A percentile compares a stretch with the other conserved stretches of the same genome.
phyloP scores from a whole-genome alignment of 768 basidiomycete species.

The Tephrocybe rancida region DNA sequence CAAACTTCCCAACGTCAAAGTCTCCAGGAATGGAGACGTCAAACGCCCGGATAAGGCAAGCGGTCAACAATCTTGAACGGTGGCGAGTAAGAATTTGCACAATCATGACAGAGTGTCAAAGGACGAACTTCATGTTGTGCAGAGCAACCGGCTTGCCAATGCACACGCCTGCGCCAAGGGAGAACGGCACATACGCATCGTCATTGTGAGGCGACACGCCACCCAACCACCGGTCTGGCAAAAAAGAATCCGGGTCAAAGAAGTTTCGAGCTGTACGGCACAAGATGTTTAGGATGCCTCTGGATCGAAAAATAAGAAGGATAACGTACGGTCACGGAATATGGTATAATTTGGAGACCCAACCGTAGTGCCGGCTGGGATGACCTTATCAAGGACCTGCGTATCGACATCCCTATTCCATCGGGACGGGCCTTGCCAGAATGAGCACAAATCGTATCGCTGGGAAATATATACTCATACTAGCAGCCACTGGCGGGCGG shows the following conservation, averaged over 20 bases:
- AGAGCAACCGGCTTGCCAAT: slow-evolving; percentile 27
- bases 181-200: slow-evolving; percentile 23
- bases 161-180: slow-evolving; percentile 22
- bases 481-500: slow-evolving; percentile 22
- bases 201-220: slow-evolving; percentile 5
- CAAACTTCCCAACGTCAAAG: slow-evolving; percentile 21
- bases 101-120: neutral
- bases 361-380: slow-evolving; percentile 14
- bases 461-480: slow-evolving; percentile 4
- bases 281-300: neutral
- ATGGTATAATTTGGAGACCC: slow-evolving; percentile 18
- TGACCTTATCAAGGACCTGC: slow-evolving; percentile 2
- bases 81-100: neutral
- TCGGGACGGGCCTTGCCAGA: slow-evolving; percentile 11
- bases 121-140: slow-evolving; percentile 26
- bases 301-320: neutral
- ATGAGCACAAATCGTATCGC: too few relatives aligned
- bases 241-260: slow-evolving; percentile 19
- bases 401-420: slow-evolving; percentile 12
- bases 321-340: slow-evolving; percentile 15
- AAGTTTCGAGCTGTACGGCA: slow-evolving; percentile 19
- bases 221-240: slow-evolving; percentile 23
- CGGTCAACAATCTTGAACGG: slow-evolving; percentile 15
- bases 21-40: slow-evolving; percentile 13
- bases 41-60: slow-evolving; percentile 15